phyloP scores from a whole-genome alignment of 2,329 filamentous ascomycete species.

The Cladobotryum protrusum region DNA sequence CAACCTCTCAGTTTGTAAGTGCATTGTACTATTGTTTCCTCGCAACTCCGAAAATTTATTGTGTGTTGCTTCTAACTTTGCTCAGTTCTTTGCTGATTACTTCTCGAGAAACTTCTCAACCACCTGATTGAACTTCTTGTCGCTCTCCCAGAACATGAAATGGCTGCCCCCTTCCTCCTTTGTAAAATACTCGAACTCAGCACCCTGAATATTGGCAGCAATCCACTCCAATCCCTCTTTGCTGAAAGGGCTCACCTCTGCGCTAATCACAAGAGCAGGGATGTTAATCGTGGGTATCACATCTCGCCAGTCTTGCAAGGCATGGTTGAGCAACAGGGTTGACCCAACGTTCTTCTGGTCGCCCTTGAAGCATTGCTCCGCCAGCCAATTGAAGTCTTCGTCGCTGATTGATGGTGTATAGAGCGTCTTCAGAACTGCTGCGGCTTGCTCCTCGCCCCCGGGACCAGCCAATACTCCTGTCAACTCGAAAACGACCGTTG shows the following conservation, averaged over 20 bases:
- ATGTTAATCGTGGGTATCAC: conserved; percentile 24
- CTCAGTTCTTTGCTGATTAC: no score
- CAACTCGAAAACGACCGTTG: conserved; percentile 2
- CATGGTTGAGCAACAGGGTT: conserved; percentile 22
- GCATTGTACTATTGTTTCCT: no score
- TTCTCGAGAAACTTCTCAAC: conserved; percentile 21
- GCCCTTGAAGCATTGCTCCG: conserved; percentile 21
- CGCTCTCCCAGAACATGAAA: conserved; percentile 29
- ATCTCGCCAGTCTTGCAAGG: conserved; percentile 23
- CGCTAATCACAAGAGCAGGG: conserved; percentile 23
- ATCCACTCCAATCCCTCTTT: conserved; percentile 18
- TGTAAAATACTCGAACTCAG: conserved; percentile 20
- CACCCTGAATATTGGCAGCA: conserved; percentile 22
- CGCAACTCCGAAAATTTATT: no score
- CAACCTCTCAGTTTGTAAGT: no score
- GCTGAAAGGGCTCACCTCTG: conserved; percentile 9
- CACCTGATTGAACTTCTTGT: conserved; percentile 25
- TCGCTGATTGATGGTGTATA: conserved; percentile 18
- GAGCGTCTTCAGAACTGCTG: conserved; percentile 17
- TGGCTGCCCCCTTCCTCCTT: conserved; percentile 28
- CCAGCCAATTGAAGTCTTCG: conserved; percentile 21
- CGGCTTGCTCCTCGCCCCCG: conserved; percentile 11
- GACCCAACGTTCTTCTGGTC: conserved; percentile 18
- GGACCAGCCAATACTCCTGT: no score
- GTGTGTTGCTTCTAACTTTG: no score